phyloP scores from a whole-genome alignment of 2,329 filamentous ascomycete species.

The Fusarium chuoi region DNA sequence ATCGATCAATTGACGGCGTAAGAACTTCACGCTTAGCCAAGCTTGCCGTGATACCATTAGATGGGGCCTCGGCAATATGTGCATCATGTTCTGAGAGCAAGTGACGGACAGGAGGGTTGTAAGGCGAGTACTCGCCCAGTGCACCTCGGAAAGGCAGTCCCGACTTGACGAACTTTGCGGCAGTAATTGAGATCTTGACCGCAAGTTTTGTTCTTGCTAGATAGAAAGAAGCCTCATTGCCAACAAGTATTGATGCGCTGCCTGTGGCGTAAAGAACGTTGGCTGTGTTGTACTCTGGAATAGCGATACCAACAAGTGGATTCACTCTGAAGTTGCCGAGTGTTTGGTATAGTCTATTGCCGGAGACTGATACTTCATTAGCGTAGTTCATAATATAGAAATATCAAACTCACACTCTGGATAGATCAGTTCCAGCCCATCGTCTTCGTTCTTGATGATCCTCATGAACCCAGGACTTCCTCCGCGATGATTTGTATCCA shows the following conservation, averaged over 20 bases:
- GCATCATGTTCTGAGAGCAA: conserved; percentile 66
- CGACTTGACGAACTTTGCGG: conserved; percentile 69
- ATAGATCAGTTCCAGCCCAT: conserved; percentile 68
- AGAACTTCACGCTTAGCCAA: conserved; percentile 69
- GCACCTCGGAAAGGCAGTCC: conserved; percentile 76
- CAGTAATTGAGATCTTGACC: conserved; percentile 72
- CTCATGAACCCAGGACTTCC: conserved; percentile 80
- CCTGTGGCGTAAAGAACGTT: conserved; percentile 81
- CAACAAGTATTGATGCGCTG: conserved; percentile 71
- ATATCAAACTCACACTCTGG: conserved; percentile 69
- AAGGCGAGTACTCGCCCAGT: conserved; percentile 72
- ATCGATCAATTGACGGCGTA: conserved; percentile 74
- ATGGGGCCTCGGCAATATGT: conserved; percentile 15
- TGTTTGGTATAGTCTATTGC: conserved; percentile 85
- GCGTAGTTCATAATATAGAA: neutral
- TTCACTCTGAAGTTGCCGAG: conserved; percentile 79
- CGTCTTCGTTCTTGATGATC: conserved; percentile 66
- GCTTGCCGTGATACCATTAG: conserved; percentile 55
- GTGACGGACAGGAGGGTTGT: conserved; percentile 79
- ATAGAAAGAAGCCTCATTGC: conserved; percentile 67
- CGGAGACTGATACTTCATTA: conserved; percentile 63
- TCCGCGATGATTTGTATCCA: conserved; percentile 88
- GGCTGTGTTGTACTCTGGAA: conserved; percentile 79
- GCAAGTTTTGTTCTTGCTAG: conserved; percentile 78
- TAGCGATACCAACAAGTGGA: conserved; percentile 73